phyloP scores from a whole-genome alignment of 2,329 filamentous ascomycete genomes.

The Aulographum hederae region DNA sequence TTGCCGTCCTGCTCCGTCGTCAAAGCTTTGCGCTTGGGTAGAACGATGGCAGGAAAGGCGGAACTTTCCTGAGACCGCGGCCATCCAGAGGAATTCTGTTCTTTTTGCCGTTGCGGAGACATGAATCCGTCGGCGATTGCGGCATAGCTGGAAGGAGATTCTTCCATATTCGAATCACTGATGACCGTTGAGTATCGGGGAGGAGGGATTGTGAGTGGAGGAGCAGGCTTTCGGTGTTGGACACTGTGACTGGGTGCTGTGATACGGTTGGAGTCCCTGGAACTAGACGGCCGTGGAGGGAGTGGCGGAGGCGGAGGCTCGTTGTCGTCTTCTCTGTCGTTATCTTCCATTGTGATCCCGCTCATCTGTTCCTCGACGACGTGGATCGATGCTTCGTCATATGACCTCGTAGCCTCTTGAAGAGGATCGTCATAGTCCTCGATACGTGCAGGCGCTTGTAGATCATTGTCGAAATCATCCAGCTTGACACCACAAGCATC shows the following conservation, averaged over 20 bases:
- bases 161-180: conserved; percentile 15
- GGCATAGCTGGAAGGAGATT: conserved; percentile 20
- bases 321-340: conserved; percentile 11
- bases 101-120: conserved; percentile 7
- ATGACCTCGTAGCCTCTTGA: conserved; percentile 9
- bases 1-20: conserved; percentile 22
- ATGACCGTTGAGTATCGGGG: conserved; percentile 26
- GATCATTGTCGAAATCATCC: conserved; percentile 18
- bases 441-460: conserved; percentile 19
- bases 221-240: conserved; percentile 22
- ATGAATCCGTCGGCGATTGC: conserved; percentile 22
- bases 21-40: conserved; percentile 26
- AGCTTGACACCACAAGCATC: conserved; percentile 21
- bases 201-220: conserved; percentile 20
- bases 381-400: conserved; percentile 4
- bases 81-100: background rate
- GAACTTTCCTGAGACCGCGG: background rate
- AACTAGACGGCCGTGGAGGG: conserved; percentile 16
- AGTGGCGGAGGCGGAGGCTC: conserved; percentile 15
- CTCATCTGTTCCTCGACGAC: conserved; percentile 16
- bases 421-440: conserved; percentile 31
- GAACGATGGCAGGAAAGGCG: conserved; percentile 15
- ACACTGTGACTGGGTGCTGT: conserved; percentile 7
- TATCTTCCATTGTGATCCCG: conserved; percentile 24
- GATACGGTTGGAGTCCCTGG: conserved; percentile 4